Conservation (phyloP, 2,329 filamentous ascomycete species). For the Sporothrix schenckii region DNA sequence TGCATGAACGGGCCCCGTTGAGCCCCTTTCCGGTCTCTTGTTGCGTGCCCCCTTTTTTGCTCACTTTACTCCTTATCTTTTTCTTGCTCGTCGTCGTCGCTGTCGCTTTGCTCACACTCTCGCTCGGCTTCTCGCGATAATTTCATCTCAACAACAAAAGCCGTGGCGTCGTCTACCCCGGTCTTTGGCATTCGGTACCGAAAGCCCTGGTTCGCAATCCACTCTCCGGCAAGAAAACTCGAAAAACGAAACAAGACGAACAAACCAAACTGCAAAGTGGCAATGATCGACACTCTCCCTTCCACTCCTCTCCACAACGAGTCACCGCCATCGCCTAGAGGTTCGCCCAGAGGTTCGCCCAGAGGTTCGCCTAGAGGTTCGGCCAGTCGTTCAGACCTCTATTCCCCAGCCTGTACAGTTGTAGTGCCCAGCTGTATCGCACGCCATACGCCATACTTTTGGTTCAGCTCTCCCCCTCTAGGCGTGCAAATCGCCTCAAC, state of each 20-base stretch:
- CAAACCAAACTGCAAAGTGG: background rate
- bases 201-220: background rate
- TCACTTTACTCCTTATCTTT: background rate
- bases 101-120: background rate
- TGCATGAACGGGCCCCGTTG: constrained; percentile 14
- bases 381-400: background rate
- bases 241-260: background rate
- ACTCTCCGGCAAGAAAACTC: background rate
- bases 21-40: background rate
- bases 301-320: background rate
- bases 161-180: no score
- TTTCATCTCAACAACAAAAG: no score
- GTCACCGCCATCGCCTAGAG: constrained; percentile 1
- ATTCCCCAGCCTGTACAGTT: no score
- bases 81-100: background rate
- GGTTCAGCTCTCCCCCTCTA: constrained; percentile 11
- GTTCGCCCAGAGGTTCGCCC: background rate
- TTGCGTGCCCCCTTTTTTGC: background rate
- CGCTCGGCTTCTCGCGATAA: background rate
- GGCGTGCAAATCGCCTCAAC: constrained; percentile 26
- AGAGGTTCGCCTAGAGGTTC: background rate
- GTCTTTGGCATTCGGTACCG: no score
- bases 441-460: background rate
- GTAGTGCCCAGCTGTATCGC: background rate
- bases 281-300: constrained; percentile 12